phyloP scores from a whole-genome alignment of 1,284 basidiomycete genomes.

The Tremellales sp. region DNA sequence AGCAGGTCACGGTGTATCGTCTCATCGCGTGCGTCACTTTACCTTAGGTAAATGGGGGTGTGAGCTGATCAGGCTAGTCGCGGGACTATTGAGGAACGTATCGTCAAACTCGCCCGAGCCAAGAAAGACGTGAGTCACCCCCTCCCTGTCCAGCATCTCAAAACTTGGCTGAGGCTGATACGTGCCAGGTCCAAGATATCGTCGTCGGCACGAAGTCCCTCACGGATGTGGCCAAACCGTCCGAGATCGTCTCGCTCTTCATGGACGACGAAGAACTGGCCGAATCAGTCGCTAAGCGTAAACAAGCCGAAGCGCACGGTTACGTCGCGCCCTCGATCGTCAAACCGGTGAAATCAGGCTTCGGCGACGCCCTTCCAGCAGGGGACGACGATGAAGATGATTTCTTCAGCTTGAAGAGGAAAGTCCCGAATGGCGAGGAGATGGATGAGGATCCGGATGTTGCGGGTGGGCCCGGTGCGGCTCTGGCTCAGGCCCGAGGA shows the following conservation, averaged over 20 bases:
- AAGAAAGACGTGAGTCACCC: slow-evolving; percentile 78
- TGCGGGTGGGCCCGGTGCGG: slow-evolving; percentile 2
- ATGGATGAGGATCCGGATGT: slow-evolving; percentile 16
- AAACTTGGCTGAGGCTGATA: slow-evolving; percentile 28
- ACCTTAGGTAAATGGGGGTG: neutral
- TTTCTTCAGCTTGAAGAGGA: slow-evolving; percentile 32
- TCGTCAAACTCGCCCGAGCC: slow-evolving; percentile 86
- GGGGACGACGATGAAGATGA: slow-evolving; percentile 40
- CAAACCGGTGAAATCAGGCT: slow-evolving; percentile 14
- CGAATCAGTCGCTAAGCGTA: slow-evolving; percentile 47
- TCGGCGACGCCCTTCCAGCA: slow-evolving; percentile 28
- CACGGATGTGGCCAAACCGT: slow-evolving; percentile 85
- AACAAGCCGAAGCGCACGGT: slow-evolving; percentile 47
- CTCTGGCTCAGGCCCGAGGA: neutral
- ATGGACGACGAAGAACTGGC: slow-evolving; percentile 76
- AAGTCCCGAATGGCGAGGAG: slow-evolving; percentile 30
- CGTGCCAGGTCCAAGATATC: slow-evolving; percentile 93
- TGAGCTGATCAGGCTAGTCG: slow-evolving; percentile 56
- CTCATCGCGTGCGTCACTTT: slow-evolving; percentile 57
- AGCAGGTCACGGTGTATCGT: slow-evolving; percentile 98
- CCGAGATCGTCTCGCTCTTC: slow-evolving; percentile 93
- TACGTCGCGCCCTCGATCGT: slow-evolving; percentile 25
- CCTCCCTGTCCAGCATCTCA: slow-evolving; percentile 17
- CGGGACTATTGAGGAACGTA: slow-evolving; percentile 98
- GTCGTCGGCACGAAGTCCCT: slow-evolving; percentile 97